Percentiles rank a stretch among this genome's conserved stretches.
Conservation (phyloP, 2,329 filamentous ascomycete genomes). For the Epicoccum nigrum region DNA sequence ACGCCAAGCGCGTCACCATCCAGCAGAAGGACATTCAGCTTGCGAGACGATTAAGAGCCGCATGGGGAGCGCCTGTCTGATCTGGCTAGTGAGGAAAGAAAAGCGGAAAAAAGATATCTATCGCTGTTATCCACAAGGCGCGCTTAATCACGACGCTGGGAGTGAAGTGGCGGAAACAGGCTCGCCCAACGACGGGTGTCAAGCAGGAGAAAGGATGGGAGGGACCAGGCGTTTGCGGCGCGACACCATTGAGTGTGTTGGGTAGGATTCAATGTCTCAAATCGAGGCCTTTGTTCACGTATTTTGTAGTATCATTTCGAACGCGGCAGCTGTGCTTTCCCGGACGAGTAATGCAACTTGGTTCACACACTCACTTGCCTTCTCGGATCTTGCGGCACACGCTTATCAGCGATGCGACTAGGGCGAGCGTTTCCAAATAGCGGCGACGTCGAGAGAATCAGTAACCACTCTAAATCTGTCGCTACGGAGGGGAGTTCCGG, state of each 20-base stretch:
- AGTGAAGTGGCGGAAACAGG: too few species aligned
- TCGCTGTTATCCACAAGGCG: not conserved
- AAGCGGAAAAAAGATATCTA: not conserved
- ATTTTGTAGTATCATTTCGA: conserved; percentile 2
- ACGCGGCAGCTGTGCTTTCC: not conserved
- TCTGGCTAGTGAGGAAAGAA: not conserved
- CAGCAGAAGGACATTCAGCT: conserved; percentile 98
- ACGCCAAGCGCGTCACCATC: conserved; percentile 99
- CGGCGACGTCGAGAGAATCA: too few species aligned
- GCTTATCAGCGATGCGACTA: too few species aligned
- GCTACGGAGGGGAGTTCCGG: too few species aligned
- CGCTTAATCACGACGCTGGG: too few species aligned
- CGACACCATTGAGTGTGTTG: conserved; percentile 1
- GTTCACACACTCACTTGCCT: not conserved
- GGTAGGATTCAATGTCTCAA: conserved; percentile 1
- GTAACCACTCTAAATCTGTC: too few species aligned
- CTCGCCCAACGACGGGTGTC: too few species aligned
- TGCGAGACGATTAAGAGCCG: conserved; percentile 90
- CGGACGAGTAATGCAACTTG: not conserved
- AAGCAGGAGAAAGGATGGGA: not conserved
- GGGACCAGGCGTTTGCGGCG: conserved; percentile 9
- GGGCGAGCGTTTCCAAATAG: too few species aligned
- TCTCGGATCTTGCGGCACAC: not conserved
- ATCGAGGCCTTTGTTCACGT: not conserved
- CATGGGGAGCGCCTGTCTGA: conserved; percentile 51